A percentile compares a stretch with the other conserved stretches of the same genome.
Evolutionary conservation across 768 basidiomycete genomes (phyloP).

Genomic region (Naematelia aurantialba): DNA sequence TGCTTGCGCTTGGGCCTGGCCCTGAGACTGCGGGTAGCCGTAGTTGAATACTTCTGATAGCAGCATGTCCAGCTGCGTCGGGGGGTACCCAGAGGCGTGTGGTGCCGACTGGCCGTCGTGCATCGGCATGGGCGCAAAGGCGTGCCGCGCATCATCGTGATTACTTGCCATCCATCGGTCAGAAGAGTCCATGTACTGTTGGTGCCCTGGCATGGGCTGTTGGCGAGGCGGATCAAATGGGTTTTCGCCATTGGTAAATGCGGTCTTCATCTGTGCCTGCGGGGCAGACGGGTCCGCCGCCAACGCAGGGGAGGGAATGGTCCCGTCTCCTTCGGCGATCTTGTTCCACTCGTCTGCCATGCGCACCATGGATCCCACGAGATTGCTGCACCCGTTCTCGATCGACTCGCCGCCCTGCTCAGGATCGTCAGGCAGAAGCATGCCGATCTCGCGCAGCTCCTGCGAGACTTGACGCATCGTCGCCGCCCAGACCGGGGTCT

Average conservation of each 20-base stretch:
- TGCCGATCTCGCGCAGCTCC: constrained; percentile 11
- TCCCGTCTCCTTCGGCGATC: background rate
- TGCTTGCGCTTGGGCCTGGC: background rate
- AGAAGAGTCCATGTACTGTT: constrained; percentile 38
- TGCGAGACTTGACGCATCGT: constrained; percentile 21
- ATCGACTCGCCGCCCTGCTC: constrained; percentile 16
- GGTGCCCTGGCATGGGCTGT: constrained; percentile 8
- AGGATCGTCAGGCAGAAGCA: background rate
- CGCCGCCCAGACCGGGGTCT: constrained; percentile 16
- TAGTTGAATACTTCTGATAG: constrained; percentile 38
- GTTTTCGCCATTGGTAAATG: background rate
- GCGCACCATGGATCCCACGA: constrained; percentile 37
- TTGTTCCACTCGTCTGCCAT: constrained; percentile 30
- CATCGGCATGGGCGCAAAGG: background rate
- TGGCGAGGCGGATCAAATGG: background rate
- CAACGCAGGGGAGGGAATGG: too few relatives aligned
- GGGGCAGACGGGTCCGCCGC: too few relatives aligned
- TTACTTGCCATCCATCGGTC: constrained; percentile 37
- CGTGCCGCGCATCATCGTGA: background rate
- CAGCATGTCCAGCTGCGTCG: constrained; percentile 23
- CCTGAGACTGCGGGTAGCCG: background rate
- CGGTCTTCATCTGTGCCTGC: background rate
- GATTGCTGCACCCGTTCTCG: constrained; percentile 35
- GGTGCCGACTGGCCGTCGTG: background rate
- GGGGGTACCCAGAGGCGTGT: constrained; percentile 4